Evolutionary conservation across 2,329 filamentous ascomycete species (phyloP), one percentile per base, ranked within the genome.

Genomic region (Ampelomyces quisqualis): DNA sequence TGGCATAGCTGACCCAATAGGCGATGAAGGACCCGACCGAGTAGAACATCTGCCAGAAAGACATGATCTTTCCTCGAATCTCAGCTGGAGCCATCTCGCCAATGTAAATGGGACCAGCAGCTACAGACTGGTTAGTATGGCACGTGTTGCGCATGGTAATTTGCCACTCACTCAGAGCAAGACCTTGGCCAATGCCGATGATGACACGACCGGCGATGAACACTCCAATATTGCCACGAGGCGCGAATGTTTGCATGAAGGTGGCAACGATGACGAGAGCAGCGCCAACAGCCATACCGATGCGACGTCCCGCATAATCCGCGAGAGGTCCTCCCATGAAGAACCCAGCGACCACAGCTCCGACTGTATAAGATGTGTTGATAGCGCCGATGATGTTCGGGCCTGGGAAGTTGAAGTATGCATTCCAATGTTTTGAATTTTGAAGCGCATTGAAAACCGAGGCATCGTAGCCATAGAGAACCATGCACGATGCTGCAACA

Each of bases 401-500:
- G 39, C 64, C 57, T 4, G 70, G 70, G n/a, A 68, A 59, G 53
- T 82, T 72, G 65, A 86, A 85, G 70, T 77, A 87, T 13, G 70
- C 70, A 9, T 81, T 69, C 84, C 84, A 88, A 62, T 86, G 77
- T 10, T 79, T 65, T 1, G 81, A 85, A 21, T 79, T 81, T 65
- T 86, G 84, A 5, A 86, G 78, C 4, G 83, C 82, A 64, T 88
- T 88, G 73, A 82, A 88, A 32, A 86, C 83, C 24, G 82, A 85
- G 1, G 84, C 82, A 74, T 87, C 84, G 62, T 87, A 87, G 42
- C 84, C 84, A 62, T 86, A 87, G 30, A 88, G 74, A 15, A 86
- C 82, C 84, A 87, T 87, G 65, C 82, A 86, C 64, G 82, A 81
- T 57, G 84, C 83, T 41, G 84, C 84, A 51, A 86, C 80, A 35